phyloP scores from a whole-genome alignment of 306 rosid species.

The Acacia confusa region DNA sequence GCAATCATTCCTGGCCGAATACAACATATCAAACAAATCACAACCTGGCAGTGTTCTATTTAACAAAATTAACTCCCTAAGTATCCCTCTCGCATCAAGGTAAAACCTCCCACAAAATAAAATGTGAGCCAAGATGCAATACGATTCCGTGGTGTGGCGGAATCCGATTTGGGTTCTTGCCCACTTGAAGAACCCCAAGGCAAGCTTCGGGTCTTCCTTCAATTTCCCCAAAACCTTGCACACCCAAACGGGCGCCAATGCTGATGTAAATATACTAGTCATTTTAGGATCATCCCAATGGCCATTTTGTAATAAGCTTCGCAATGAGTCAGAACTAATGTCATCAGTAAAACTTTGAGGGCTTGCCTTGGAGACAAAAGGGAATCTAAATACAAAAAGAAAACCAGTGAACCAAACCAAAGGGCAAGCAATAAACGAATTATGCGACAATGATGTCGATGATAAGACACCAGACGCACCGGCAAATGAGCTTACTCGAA shows the following conservation, averaged over 20 bases:
- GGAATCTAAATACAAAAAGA: constrained; percentile 55
- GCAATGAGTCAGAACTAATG: constrained; percentile 45
- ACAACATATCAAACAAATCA: constrained; percentile 69
- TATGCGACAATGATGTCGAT: constrained; percentile 22
- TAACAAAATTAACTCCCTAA: constrained; percentile 63
- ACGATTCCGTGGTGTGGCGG: constrained; percentile 60
- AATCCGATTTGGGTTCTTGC: constrained; percentile 57
- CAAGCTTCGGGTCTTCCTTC: constrained; percentile 60
- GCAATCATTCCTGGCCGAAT: constrained; percentile 72
- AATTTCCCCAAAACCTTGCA: constrained; percentile 60
- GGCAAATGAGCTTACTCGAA: constrained; percentile 61
- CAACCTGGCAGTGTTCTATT: constrained; percentile 52
- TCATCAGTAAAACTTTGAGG: constrained; percentile 31
- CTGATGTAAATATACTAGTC: constrained; percentile 46
- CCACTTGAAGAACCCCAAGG: constrained; percentile 70
- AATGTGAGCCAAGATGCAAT: constrained; percentile 71
- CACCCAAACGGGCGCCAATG: constrained; percentile 71
- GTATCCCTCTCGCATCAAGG: constrained; percentile 49
- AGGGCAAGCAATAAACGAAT: constrained; percentile 46
- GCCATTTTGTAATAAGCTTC: constrained; percentile 45
- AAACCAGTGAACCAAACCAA: constrained; percentile 60
- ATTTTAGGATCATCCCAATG: constrained; percentile 50
- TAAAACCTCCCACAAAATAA: constrained; percentile 68
- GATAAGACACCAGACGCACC: constrained; percentile 28
- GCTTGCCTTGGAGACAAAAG: constrained; percentile 57